Percentiles rank a stretch among this genome's conserved stretches.
Evolutionary conservation across 2,329 filamentous ascomycete genomes (phyloP).

Genomic region (Xylaria multiplex): DNA sequence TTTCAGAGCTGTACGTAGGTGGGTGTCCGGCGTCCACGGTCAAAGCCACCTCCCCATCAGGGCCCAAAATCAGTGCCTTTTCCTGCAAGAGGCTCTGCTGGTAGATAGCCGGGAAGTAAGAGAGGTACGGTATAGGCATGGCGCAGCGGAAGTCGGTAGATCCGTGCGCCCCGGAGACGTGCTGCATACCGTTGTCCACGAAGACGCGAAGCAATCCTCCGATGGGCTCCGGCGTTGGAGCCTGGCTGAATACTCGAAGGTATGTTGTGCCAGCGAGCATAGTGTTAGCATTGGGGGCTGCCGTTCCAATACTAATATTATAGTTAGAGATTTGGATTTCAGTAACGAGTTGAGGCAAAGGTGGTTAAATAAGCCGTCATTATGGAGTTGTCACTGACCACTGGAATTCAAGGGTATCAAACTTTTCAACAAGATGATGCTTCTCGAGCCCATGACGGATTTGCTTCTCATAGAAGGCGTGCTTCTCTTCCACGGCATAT

Average conservation of each 20-base stretch:
- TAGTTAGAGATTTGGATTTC: conserved; percentile 3
- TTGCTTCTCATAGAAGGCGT: no score
- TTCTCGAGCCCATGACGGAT: no score
- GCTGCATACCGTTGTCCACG: conserved; percentile 9
- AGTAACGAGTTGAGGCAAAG: neutral
- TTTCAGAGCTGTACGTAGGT: conserved; percentile 10
- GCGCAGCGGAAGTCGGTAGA: conserved; percentile 45
- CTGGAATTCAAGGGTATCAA: no score
- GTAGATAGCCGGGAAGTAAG: conserved; percentile 54
- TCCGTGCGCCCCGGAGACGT: conserved; percentile 7
- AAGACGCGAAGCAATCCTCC: conserved; percentile 10
- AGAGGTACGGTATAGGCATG: conserved; percentile 52
- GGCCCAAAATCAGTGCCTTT: no score
- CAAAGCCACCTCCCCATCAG: conserved; percentile 12
- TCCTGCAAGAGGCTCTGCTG: conserved; percentile 42
- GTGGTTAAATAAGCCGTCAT: neutral
- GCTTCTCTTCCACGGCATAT: no score
- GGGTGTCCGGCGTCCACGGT: conserved; percentile 1
- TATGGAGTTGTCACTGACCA: conserved; percentile 10
- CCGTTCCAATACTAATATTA: conserved; percentile 3
- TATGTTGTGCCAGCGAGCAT: conserved; percentile 11
- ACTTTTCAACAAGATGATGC: no score
- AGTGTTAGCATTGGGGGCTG: conserved; percentile 3
- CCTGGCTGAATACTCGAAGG: conserved; percentile 10
- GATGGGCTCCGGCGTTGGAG: conserved; percentile 6